phyloP scores from a whole-genome alignment of 768 basidiomycete species.

The Auriculariales sp. region DNA sequence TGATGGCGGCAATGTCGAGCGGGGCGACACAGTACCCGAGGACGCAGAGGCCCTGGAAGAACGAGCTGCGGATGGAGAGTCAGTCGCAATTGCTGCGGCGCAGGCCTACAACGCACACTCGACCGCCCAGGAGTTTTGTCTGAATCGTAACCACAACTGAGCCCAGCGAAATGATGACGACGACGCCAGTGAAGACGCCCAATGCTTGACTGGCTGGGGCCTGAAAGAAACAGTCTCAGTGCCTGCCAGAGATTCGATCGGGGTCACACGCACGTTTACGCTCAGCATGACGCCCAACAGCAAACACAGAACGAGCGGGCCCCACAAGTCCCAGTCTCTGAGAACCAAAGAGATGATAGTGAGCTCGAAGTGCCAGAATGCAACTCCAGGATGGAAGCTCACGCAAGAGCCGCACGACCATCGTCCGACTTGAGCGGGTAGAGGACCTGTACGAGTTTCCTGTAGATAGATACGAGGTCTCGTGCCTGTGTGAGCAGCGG shows the following conservation, averaged over 20 bases:
- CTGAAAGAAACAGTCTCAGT: conserved; percentile 22
- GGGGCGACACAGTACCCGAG: conserved; percentile 94
- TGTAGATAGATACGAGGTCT: conserved; percentile 80
- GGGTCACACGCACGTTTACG: conserved; percentile 44
- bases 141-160: conserved; percentile 90
- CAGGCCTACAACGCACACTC: conserved; percentile 35
- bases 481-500: conserved; percentile 41
- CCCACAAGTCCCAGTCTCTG: conserved; percentile 98
- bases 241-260: background rate
- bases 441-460: conserved; percentile 85
- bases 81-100: background rate
- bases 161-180: conserved; percentile 83
- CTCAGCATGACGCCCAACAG: conserved; percentile 73
- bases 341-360: background rate
- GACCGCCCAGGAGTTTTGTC: conserved; percentile 50
- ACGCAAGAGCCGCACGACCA: conserved; percentile 74
- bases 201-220: conserved; percentile 74
- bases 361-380: background rate
- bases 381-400: background rate
- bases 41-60: conserved; percentile 92
- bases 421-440: conserved; percentile 61
- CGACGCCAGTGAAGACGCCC: conserved; percentile 85
- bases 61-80: conserved; percentile 38
- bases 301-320: conserved; percentile 75
- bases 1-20: conserved; percentile 76